Evolutionary conservation across 495 filamentous ascomycete species (phyloP), one percentile per base, ranked within the genome.

Genomic region (Tuber calosporum): DNA sequence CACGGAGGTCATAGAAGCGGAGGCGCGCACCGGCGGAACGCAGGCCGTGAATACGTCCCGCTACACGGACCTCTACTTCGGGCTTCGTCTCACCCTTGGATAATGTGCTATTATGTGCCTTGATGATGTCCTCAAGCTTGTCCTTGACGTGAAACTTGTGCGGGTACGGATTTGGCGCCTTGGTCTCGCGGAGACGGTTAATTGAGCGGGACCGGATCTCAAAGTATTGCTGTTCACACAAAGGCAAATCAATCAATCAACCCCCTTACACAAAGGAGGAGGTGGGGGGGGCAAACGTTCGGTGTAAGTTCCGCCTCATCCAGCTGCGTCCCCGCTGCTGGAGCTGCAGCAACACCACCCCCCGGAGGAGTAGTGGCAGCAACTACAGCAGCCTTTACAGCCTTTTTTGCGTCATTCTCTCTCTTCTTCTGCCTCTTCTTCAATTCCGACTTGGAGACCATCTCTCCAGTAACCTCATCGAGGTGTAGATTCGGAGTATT

Each of bases 391-490:
- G 89, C 92, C 86, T 92, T 93, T 82, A 92, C 89, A 75, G 90
- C 90, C 90, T 96, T 97, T 84, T 91, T 90, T 76, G 89, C 90
- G 40, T 95, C 93, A 83, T 87, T 89, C 82, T 93, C 88, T 78
- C 95, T 90, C 82, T 90, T 86, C 90, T 97, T 99, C 86, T 94
- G 89, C 81, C 94, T 90, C 86, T 92, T 94, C 91, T 98, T 99
- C 82, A 95, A 86, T 84, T 94, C 93, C 37, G 90, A 88, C 89
- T 96, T 95, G 84, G 92, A 94, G 58, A 87, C 87, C 83, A 86
- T 89, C 84, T 96, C 93, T 75, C 92, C 93, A 53, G 93, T 94
- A 73, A 91, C 90, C 74, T 94, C 91, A 82, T 96, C 93, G 40
- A 92, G 85, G 81, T 92, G 86, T 75, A 94, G 87, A 82, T 94